phyloP scores from a whole-genome alignment of 345 rosid genomes.

The Eucalyptus tenuipes region DNA sequence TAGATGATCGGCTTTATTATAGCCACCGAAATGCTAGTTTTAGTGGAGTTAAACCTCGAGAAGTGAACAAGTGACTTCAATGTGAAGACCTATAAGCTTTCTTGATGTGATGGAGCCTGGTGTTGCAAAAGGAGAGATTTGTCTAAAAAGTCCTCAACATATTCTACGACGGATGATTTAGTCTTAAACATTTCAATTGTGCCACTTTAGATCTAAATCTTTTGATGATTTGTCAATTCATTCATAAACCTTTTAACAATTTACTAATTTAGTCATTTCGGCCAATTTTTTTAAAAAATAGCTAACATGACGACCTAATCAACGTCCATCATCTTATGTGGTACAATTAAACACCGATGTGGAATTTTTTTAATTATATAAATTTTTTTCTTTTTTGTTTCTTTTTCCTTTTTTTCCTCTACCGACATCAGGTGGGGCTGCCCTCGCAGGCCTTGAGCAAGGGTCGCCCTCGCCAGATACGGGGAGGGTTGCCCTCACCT shows the following conservation, averaged over 20 bases:
- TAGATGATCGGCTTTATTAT: not conserved
- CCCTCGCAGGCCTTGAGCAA: not conserved
- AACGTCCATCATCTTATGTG: too few relatives aligned
- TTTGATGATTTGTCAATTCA: too few relatives aligned
- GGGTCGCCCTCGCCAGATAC: not conserved
- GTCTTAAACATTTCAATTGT: not conserved
- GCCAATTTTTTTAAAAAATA: not conserved
- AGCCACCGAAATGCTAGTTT: not conserved
- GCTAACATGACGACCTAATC: too few relatives aligned
- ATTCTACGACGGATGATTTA: too few relatives aligned
- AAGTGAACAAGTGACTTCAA: not conserved
- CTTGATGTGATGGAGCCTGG: not conserved
- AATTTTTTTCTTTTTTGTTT: too few relatives aligned
- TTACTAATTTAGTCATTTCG: not conserved
- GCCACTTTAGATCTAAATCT: too few relatives aligned
- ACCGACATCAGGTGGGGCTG: not conserved
- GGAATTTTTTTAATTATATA: too few relatives aligned
- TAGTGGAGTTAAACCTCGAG: not conserved
- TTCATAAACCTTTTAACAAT: not conserved
- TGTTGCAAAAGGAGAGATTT: not conserved
- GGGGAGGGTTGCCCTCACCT: not conserved
- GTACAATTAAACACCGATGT: fast-evolving
- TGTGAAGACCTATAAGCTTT: not conserved
- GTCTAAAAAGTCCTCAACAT: too few relatives aligned
- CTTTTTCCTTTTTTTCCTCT: not conserved